These are phyloP conservation scores for Plantago coronopus DNA, from an alignment of 305 asterid species.

Conservation along the genomic window DNA sequence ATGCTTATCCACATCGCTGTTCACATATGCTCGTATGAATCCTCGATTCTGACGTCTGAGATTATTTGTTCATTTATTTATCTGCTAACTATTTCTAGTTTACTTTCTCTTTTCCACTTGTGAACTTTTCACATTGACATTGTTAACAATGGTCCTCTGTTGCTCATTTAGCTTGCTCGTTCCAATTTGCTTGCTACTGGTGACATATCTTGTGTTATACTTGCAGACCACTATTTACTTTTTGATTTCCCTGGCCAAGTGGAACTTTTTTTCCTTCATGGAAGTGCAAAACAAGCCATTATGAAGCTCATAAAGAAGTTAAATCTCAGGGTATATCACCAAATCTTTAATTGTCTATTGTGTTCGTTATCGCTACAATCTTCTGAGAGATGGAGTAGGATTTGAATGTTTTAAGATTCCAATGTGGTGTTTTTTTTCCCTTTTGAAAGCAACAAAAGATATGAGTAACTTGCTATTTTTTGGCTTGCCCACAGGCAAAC, in stretches of 20 bases:
- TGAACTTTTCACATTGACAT: not conserved
- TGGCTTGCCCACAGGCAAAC: conserved; percentile 1
- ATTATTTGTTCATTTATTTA: not conserved
- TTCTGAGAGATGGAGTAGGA: conserved; percentile 8
- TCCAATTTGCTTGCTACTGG: conserved; percentile 4
- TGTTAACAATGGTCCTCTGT: not conserved
- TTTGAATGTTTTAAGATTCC: too few species aligned
- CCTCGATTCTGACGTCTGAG: not conserved
- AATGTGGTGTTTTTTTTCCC: too few species aligned
- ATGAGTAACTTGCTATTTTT: conserved; percentile 15
- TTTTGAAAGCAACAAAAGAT: too few species aligned
- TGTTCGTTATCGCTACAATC: conserved; percentile 11
- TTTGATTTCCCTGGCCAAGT: conserved; percentile 99
- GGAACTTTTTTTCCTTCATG: conserved; percentile 90
- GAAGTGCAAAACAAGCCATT: conserved; percentile 68
- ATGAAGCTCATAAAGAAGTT: conserved; percentile 82
- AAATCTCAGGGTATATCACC: conserved; percentile 62
- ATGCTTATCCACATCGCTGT: too few species aligned
- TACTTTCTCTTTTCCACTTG: conserved; percentile 1
- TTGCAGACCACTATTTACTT: conserved; percentile 91
- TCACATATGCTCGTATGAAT: not conserved
- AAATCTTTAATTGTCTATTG: conserved; percentile 11
- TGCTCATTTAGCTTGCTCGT: conserved; percentile 23
- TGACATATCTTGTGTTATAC: conserved; percentile 2
- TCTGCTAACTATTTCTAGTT: too few species aligned